phyloP scores from a whole-genome alignment of 495 filamentous ascomycete species.

The Penicillium flavigenum region DNA sequence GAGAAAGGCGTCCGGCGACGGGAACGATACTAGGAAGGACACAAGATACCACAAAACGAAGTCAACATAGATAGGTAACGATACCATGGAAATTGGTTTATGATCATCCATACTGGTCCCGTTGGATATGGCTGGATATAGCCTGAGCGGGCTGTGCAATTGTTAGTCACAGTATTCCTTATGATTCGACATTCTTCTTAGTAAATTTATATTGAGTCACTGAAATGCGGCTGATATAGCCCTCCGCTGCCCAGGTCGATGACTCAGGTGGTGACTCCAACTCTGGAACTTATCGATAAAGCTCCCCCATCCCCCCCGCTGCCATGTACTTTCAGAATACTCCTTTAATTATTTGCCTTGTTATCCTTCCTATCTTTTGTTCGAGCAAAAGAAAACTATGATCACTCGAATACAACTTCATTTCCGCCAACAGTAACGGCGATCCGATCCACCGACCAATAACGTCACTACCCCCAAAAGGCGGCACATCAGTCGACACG shows the following conservation, averaged over 20 bases:
- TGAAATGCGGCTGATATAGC: conserved; percentile 1
- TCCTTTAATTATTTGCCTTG: background rate
- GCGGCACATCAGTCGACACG: conserved; percentile 15
- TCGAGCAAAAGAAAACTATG: conserved; percentile 35
- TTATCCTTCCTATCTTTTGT: conserved; percentile 11
- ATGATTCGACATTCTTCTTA: conserved; percentile 23
- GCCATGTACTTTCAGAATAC: background rate
- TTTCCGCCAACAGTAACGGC: conserved; percentile 30
- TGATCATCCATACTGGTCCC: conserved; percentile 14
- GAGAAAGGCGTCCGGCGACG: conserved; percentile 28
- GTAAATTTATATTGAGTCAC: background rate
- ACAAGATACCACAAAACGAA: conserved; percentile 26
- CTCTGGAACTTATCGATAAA: conserved; percentile 39
- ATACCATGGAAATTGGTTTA: conserved; percentile 33
- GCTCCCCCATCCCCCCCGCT: conserved; percentile 22
- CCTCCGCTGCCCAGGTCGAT: conserved; percentile 14
- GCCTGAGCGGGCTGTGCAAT: conserved; percentile 2
- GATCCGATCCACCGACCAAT: conserved; percentile 24
- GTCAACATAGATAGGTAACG: conserved; percentile 33
- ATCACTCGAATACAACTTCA: conserved; percentile 49
- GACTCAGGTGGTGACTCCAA: conserved; percentile 33
- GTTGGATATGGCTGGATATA: conserved; percentile 2
- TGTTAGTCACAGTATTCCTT: conserved; percentile 17
- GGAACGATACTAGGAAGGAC: conserved; percentile 17
- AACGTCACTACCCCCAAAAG: conserved; percentile 26